phyloP scores from a whole-genome alignment of 192 early-diverging fungal genomes.

The Rhizophagus sp. region DNA sequence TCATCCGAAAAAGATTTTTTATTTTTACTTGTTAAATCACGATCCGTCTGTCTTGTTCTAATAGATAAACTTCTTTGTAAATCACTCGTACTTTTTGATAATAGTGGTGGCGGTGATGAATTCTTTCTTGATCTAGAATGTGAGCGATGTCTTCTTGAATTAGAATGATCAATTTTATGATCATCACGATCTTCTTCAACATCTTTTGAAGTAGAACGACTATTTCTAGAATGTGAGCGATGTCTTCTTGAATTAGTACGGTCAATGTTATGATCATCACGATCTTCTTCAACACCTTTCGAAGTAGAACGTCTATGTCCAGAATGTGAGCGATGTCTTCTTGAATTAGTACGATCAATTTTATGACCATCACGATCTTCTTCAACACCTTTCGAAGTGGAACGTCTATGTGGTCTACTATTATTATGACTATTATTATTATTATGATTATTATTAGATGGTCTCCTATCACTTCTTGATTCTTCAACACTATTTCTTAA shows the following conservation, averaged over 20 bases:
- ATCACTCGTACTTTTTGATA: background rate
- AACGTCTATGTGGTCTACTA: background rate
- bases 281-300: background rate
- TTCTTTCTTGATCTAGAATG: background rate
- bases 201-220: too few relatives aligned
- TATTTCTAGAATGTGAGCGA: background rate
- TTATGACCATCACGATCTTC: background rate
- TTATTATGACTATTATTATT: background rate
- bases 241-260: background rate
- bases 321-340: background rate
- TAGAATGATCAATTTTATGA: background rate
- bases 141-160: background rate
- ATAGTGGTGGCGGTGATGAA: background rate
- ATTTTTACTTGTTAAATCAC: background rate
- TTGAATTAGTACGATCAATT: background rate
- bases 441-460: background rate
- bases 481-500: background rate
- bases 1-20: background rate
- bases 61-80: background rate
- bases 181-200: background rate
- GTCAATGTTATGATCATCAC: background rate
- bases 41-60: background rate
- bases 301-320: too few relatives aligned
- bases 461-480: background rate
- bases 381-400: background rate